Percentiles rank a stretch among this genome's conserved stretches.
These are phyloP conservation scores for Uronychia binucleata DNA, from an alignment of 73 alveolate genomes.

Conservation along the genomic window DNA sequence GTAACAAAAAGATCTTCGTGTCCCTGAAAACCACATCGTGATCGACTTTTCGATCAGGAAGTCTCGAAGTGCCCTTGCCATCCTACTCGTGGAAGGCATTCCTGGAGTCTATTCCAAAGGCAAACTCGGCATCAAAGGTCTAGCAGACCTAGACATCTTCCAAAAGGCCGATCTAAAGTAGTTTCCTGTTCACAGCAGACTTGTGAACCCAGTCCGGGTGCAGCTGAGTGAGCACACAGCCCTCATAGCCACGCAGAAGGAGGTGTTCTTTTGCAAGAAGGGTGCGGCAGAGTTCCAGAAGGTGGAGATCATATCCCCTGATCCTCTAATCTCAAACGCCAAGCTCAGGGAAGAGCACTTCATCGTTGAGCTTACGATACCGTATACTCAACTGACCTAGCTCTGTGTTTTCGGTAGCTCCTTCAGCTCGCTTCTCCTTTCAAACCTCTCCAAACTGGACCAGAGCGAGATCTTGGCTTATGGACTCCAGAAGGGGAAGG, in stretches of 20 bases:
- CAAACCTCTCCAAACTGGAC: background rate
- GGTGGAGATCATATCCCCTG: background rate
- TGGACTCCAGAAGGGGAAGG: background rate
- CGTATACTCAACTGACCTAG: background rate
- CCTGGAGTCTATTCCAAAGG: background rate
- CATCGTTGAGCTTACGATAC: background rate
- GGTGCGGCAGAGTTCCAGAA: background rate
- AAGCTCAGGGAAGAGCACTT: background rate
- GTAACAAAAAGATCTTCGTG: background rate
- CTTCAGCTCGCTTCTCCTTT: background rate
- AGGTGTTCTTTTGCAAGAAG: background rate
- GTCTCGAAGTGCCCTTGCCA: background rate
- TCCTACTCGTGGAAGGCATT: background rate
- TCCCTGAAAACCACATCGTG: background rate
- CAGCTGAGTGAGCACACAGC: background rate
- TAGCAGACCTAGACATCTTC: background rate
- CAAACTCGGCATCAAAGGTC: background rate
- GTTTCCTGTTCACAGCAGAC: background rate
- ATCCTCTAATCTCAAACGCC: background rate
- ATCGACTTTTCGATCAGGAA: background rate
- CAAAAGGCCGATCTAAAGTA: background rate
- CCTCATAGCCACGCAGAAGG: background rate
- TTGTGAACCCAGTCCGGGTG: background rate
- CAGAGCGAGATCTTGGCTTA: background rate
- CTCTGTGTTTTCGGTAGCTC: background rate